Conservation (phyloP, 1,284 basidiomycete genomes). For the Moesziomyces parantarcticus region DNA sequence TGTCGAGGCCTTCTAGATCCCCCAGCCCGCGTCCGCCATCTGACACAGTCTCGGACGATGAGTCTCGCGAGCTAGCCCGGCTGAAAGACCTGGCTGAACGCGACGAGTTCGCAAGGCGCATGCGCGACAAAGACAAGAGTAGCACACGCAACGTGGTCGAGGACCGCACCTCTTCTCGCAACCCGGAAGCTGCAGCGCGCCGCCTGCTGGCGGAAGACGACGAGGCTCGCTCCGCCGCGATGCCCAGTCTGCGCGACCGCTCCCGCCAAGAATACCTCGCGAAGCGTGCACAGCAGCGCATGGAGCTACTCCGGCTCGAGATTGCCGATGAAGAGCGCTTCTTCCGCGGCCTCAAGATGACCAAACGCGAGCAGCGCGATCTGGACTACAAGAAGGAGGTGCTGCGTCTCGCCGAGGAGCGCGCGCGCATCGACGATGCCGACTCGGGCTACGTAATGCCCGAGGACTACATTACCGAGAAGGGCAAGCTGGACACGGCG, state of each 20-base stretch:
- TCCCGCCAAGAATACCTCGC: constrained; percentile 88
- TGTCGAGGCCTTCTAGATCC: constrained; percentile 4
- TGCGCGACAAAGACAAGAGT: constrained; percentile 84
- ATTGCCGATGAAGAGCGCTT: constrained; percentile 69
- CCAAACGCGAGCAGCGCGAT: constrained; percentile 83
- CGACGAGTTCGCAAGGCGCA: constrained; percentile 90
- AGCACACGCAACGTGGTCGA: constrained; percentile 90
- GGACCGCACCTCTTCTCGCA: constrained; percentile 76
- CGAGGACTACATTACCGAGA: constrained; percentile 92
- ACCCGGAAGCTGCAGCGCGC: constrained; percentile 83
- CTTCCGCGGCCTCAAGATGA: constrained; percentile 71
- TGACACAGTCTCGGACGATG: constrained; percentile 70
- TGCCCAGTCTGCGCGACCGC: constrained; percentile 60
- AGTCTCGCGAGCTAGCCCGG: constrained; percentile 79
- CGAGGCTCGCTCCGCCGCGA: constrained; percentile 51
- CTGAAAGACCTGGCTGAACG: constrained; percentile 83
- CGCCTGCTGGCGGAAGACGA: constrained; percentile 74
- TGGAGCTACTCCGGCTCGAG: constrained; percentile 90
- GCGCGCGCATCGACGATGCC: constrained; percentile 88
- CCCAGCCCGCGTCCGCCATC: constrained; percentile 3
- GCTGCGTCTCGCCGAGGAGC: constrained; percentile 89
- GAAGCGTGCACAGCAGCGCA: constrained; percentile 94
- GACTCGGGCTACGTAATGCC: constrained; percentile 57
- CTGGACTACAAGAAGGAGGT: constrained; percentile 93
- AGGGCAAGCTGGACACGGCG: constrained; percentile 97